Percentiles rank a stretch among this genome's conserved stretches.
phyloP scores from a whole-genome alignment of 495 filamentous ascomycete species.

The Xylaria longipes region DNA sequence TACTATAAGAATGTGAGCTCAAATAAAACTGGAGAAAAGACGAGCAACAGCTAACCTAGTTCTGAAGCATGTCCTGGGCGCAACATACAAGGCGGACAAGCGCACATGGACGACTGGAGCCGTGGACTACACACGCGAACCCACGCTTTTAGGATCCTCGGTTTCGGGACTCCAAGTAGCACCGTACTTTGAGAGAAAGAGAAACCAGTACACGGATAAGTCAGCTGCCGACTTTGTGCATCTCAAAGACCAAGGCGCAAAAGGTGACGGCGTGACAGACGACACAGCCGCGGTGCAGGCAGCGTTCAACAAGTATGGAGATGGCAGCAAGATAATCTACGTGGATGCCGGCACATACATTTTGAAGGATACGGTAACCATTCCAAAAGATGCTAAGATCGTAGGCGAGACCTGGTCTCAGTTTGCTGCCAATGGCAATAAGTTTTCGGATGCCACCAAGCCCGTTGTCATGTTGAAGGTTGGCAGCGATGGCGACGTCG shows the following conservation, averaged over 20 bases:
- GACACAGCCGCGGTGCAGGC: constrained; percentile 40
- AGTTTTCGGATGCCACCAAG: constrained; percentile 55
- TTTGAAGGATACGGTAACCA: constrained; percentile 49
- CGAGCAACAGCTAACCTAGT: background rate
- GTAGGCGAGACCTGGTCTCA: constrained; percentile 56
- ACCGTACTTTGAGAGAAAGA: constrained; percentile 66
- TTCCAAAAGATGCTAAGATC: constrained; percentile 58
- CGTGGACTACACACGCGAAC: constrained; percentile 16
- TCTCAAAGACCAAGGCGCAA: constrained; percentile 32
- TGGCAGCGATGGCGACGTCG: constrained; percentile 56
- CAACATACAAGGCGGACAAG: background rate
- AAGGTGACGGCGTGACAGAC: constrained; percentile 42
- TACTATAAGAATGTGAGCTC: constrained; percentile 17
- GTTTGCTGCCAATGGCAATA: constrained; percentile 51
- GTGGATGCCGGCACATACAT: constrained; percentile 63
- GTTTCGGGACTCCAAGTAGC: constrained; percentile 15
- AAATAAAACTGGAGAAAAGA: background rate
- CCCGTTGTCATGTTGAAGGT: constrained; percentile 61
- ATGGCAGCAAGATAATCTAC: constrained; percentile 64
- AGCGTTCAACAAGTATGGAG: constrained; percentile 24
- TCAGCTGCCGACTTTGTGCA: constrained; percentile 46
- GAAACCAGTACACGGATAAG: constrained; percentile 69
- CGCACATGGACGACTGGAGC: background rate
- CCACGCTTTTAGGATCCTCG: constrained; percentile 4
- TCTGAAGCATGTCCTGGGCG: constrained; percentile 8